These are phyloP conservation scores for Salvia rosmarinus DNA, from an alignment of 257 asterid species.

Conservation along the genomic window DNA sequence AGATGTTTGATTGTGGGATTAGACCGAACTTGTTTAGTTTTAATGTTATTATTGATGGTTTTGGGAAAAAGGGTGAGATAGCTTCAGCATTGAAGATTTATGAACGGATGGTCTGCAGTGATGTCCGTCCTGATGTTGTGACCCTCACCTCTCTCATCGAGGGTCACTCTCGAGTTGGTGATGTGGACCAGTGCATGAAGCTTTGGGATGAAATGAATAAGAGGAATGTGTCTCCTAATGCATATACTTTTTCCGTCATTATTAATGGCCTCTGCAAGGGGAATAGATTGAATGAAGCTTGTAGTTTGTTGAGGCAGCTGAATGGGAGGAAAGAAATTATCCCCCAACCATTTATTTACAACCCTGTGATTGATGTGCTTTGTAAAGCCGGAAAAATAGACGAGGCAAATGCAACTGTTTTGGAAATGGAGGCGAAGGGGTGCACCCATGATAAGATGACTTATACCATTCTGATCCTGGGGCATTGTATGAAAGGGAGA, in stretches of 20 bases:
- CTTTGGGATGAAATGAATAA: slow-evolving; percentile 71
- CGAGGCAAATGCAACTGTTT: slow-evolving; percentile 69
- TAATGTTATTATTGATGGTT: slow-evolving; percentile 74
- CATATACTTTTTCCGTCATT: slow-evolving; percentile 66
- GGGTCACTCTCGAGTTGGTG: slow-evolving; percentile 73
- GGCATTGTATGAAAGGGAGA: slow-evolving; percentile 98
- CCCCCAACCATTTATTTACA: slow-evolving; percentile 77
- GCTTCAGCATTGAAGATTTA: slow-evolving; percentile 56
- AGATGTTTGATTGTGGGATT: slow-evolving; percentile 61
- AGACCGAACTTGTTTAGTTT: slow-evolving; percentile 66
- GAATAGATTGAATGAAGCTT: slow-evolving; percentile 81
- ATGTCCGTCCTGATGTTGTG: slow-evolving; percentile 72
- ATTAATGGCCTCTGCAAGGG: slow-evolving; percentile 72
- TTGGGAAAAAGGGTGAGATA: slow-evolving; percentile 73
- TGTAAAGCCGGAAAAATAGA: slow-evolving; percentile 88
- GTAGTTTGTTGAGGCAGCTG: slow-evolving; percentile 65
- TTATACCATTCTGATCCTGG: slow-evolving; percentile 83
- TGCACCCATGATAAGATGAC: slow-evolving; percentile 84
- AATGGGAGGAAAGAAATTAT: slow-evolving; percentile 58
- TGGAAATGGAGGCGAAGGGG: slow-evolving; percentile 81
- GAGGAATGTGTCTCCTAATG: slow-evolving; percentile 59
- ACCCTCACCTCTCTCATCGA: slow-evolving; percentile 78
- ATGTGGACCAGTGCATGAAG: slow-evolving; percentile 63
- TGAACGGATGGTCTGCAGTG: slow-evolving; percentile 50
- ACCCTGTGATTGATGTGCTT: slow-evolving; percentile 87